Evolutionary conservation across 805 yeast species (phyloP).

Genomic region (Kodamaea kakaduensis): DNA sequence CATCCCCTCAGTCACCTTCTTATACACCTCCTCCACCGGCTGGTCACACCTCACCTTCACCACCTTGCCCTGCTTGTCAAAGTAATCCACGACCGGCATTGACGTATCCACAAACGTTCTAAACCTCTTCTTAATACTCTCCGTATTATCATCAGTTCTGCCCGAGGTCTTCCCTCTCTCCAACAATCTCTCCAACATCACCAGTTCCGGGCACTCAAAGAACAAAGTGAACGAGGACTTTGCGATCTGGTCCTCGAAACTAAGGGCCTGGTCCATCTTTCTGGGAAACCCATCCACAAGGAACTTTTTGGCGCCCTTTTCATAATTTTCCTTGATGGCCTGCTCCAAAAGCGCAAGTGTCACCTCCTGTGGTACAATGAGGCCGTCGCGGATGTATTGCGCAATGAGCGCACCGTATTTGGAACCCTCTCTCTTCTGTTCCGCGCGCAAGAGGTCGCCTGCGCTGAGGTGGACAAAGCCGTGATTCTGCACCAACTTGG

Average conservation of each 20-base stretch:
- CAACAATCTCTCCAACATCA: conserved; percentile 79
- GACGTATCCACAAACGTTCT: conserved; percentile 80
- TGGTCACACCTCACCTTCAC: conserved; percentile 75
- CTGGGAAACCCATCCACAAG: conserved; percentile 96
- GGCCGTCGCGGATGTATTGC: conserved; percentile 78
- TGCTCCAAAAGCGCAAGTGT: conserved; percentile 79
- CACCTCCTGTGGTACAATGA: conserved; percentile 89
- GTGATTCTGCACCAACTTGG: conserved; percentile 72
- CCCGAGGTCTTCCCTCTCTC: conserved; percentile 96
- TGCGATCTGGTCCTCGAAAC: conserved; percentile 79
- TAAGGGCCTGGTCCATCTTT: conserved; percentile 95
- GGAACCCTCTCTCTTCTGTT: conserved; percentile 79
- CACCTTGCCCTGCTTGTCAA: conserved; percentile 67
- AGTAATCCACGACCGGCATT: conserved; percentile 90
- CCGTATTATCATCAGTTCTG: conserved; percentile 88
- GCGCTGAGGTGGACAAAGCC: conserved; percentile 88
- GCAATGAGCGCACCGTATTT: conserved; percentile 83
- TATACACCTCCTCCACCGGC: conserved; percentile 74
- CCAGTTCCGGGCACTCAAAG: conserved; percentile 76
- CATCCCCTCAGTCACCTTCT: conserved; percentile 63
- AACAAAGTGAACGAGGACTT: conserved; percentile 67
- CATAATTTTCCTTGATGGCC: conserved; percentile 59
- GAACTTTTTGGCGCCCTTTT: conserved; percentile 57
- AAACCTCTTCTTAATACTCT: conserved; percentile 86
- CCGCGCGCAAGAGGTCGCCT: conserved; percentile 94